A percentile compares a stretch with the other conserved stretches of the same genome.
Evolutionary conservation across 345 rosid genomes (phyloP).

Genomic region (Eucalyptus lansdowneana): DNA sequence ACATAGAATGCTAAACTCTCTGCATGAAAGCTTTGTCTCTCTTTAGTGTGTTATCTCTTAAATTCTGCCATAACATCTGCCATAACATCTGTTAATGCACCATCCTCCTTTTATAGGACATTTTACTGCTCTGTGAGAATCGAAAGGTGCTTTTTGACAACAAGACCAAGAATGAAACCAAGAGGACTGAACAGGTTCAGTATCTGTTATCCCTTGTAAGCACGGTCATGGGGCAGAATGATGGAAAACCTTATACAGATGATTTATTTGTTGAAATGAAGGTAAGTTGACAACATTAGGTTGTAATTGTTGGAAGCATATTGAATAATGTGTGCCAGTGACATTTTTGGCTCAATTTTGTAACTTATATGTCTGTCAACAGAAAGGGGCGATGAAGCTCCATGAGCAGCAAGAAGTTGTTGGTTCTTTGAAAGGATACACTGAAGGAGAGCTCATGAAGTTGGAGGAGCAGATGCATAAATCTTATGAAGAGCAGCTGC

Average conservation of each 20-base stretch:
- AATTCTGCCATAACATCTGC: background rate
- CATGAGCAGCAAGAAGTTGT: conserved; percentile 53
- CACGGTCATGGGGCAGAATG: conserved; percentile 31
- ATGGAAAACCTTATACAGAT: conserved; percentile 68
- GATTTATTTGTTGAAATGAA: conserved; percentile 58
- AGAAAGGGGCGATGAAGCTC: conserved; percentile 65
- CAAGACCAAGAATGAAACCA: conserved; percentile 51
- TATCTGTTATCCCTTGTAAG: conserved; percentile 60
- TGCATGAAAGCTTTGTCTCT: background rate
- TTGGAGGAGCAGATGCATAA: conserved; percentile 48
- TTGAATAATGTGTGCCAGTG: background rate
- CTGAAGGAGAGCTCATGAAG: conserved; percentile 40
- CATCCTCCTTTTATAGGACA: conserved; percentile 30
- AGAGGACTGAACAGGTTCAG: conserved; percentile 44
- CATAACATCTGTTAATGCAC: too few relatives aligned
- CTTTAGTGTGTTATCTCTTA: background rate
- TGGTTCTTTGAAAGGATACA: conserved; percentile 44
- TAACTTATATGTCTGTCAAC: background rate
- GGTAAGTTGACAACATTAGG: conserved; percentile 12
- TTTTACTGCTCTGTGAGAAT: conserved; percentile 49
- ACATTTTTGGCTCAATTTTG: background rate
- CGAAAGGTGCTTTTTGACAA: conserved; percentile 65
- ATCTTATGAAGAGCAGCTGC: conserved; percentile 53
- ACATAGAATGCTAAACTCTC: background rate
- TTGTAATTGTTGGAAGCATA: background rate